Evolutionary conservation across 176 grass and related monocot species (phyloP).

Genomic region (Saccharum spontaneum): DNA sequence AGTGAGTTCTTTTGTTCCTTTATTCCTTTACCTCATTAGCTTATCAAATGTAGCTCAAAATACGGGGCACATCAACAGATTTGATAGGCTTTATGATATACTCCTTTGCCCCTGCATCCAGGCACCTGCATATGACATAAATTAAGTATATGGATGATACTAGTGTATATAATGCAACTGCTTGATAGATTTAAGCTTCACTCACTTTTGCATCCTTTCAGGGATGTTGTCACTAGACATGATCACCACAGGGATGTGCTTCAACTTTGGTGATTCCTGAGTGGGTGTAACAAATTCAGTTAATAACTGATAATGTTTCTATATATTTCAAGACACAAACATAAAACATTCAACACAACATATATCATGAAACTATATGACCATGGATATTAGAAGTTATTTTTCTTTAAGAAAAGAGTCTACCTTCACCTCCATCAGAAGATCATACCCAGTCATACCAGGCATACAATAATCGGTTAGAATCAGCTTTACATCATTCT

Average conservation of each 20-base stretch:
- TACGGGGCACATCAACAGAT: not conserved
- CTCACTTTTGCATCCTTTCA: conserved; percentile 1
- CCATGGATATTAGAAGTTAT: not conserved
- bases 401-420: not conserved
- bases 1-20: not conserved
- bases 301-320: not conserved
- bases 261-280: not conserved
- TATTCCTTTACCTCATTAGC: not conserved
- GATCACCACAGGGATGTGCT: conserved; percentile 12
- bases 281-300: not conserved
- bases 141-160: not conserved
- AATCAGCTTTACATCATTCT: conserved; percentile 7
- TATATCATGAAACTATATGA: not conserved
- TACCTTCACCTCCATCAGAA: conserved; percentile 28
- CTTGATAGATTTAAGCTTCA: not conserved
- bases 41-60: not conserved
- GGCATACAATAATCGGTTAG: not conserved
- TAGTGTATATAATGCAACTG: not conserved
- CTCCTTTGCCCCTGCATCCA: not conserved
- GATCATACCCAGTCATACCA: conserved; percentile 15
- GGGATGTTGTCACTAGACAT: not conserved
- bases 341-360: not conserved
- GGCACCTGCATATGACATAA: conserved; percentile 1
- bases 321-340: not conserved
- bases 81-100: not conserved